Percentiles rank a stretch among this genome's conserved stretches.
phyloP scores from a whole-genome alignment of 306 rosid species.

The Trichosanthes cucumerina region DNA sequence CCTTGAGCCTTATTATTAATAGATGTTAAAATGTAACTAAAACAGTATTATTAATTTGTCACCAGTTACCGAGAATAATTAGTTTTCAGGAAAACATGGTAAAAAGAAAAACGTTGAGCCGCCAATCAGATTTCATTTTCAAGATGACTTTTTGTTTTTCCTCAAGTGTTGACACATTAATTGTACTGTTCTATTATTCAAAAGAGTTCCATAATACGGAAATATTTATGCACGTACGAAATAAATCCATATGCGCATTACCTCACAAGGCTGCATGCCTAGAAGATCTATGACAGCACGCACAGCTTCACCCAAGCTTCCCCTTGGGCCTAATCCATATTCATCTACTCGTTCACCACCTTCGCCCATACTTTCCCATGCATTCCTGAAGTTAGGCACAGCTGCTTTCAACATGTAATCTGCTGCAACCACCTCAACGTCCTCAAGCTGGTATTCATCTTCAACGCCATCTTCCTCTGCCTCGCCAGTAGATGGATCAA shows the following conservation, averaged over 20 bases:
- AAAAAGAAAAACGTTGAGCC: not conserved
- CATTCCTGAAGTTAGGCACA: slow-evolving; percentile 83
- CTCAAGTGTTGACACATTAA: not conserved
- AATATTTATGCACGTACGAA: not conserved
- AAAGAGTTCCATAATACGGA: not conserved
- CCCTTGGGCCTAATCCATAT: slow-evolving; percentile 95
- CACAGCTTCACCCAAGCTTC: slow-evolving; percentile 87
- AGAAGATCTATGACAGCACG: slow-evolving; percentile 69
- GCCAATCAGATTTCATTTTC: not conserved
- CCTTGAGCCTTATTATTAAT: too few relatives aligned
- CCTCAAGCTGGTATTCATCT: slow-evolving; percentile 98
- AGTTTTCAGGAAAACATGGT: not conserved
- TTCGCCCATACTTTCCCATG: slow-evolving; percentile 80
- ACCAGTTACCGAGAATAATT: not conserved
- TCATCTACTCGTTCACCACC: slow-evolving; percentile 79
- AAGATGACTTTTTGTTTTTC: not conserved
- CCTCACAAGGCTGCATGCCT: slow-evolving; percentile 99
- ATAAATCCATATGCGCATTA: slow-evolving; percentile 25
- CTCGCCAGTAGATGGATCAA: slow-evolving; percentile 86
- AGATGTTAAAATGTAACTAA: not conserved
- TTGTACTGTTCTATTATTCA: not conserved
- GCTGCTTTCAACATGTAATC: slow-evolving; percentile 87
- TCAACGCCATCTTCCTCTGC: slow-evolving; percentile 93
- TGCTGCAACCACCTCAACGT: slow-evolving; percentile 85
- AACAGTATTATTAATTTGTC: not conserved